phyloP scores from a whole-genome alignment of 768 basidiomycete genomes.

The Chiua virens region DNA sequence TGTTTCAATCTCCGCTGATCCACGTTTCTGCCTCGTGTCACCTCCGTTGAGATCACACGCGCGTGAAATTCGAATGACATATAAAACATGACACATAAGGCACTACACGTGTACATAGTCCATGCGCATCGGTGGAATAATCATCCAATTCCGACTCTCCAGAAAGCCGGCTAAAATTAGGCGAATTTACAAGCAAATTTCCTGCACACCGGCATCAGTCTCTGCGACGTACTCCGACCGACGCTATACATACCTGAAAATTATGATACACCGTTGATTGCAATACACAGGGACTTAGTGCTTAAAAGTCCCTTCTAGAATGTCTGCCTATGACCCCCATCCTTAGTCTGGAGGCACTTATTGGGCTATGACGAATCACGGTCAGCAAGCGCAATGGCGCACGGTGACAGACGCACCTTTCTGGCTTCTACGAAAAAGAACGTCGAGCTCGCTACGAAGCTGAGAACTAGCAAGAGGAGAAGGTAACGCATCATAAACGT shows the following conservation, averaged over 20 bases:
- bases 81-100: conserved; percentile 3
- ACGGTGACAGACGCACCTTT: conserved; percentile 19
- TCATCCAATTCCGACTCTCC: conserved; percentile 5
- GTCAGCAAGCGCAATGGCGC: conserved; percentile 2
- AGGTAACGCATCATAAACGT: conserved; percentile 24
- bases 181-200: too few species aligned
- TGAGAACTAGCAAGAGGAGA: conserved; percentile 29
- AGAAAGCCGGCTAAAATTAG: conserved; percentile 14
- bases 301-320: conserved; percentile 25
- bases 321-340: conserved; percentile 1
- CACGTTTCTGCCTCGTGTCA: conserved; percentile 24
- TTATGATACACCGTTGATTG: conserved; percentile 22
- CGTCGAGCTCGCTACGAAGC: conserved; percentile 28
- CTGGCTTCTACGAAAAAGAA: conserved; percentile 32
- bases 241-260: conserved; percentile 9
- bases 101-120: conserved; percentile 22
- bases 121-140: conserved; percentile 11
- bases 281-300: conserved; percentile 24
- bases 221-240: not conserved
- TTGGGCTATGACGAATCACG: conserved; percentile 13
- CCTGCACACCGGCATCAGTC: too few species aligned
- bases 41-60: conserved; percentile 26
- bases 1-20: conserved; percentile 14
- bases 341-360: conserved; percentile 14
- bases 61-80: conserved; percentile 1